These are phyloP conservation scores for Sisymbrium altissimum DNA, from an alignment of 345 rosid genomes.

Conservation along the genomic window DNA sequence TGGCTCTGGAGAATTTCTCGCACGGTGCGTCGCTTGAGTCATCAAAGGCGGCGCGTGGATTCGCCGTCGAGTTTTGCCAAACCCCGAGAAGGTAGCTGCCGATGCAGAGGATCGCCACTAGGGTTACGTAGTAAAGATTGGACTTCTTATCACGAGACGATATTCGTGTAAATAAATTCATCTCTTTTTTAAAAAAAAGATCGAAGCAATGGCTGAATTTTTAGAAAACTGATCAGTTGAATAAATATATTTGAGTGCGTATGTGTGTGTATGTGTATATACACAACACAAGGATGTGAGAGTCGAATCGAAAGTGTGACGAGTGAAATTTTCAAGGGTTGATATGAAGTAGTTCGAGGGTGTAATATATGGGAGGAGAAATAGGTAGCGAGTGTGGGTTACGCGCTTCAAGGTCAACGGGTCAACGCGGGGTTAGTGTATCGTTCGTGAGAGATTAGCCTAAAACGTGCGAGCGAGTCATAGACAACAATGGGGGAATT, in stretches of 20 bases:
- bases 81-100: conserved; percentile 52
- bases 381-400: background rate
- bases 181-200: background rate
- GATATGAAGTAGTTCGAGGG: conserved; percentile 34
- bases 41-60: conserved; percentile 30
- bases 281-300: background rate
- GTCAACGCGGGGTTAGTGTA: conserved; percentile 1
- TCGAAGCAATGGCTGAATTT: background rate
- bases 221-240: background rate
- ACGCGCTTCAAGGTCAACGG: conserved; percentile 20
- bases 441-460: conserved; percentile 22
- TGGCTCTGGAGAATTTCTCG: background rate
- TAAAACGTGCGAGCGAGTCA: conserved; percentile 30
- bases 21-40: conserved; percentile 2
- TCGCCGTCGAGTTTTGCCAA: conserved; percentile 40
- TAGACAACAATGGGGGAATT: background rate
- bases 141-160: conserved; percentile 42
- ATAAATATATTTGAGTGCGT: background rate
- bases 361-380: background rate
- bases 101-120: conserved; percentile 44
- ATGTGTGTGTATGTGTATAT: background rate
- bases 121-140: conserved; percentile 44
- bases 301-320: conserved; percentile 24
- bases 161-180: conserved; percentile 27
- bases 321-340: conserved; percentile 21